Conservation (phyloP, 805 yeast genomes). For the Schizosaccharomyces cryophilus region DNA sequence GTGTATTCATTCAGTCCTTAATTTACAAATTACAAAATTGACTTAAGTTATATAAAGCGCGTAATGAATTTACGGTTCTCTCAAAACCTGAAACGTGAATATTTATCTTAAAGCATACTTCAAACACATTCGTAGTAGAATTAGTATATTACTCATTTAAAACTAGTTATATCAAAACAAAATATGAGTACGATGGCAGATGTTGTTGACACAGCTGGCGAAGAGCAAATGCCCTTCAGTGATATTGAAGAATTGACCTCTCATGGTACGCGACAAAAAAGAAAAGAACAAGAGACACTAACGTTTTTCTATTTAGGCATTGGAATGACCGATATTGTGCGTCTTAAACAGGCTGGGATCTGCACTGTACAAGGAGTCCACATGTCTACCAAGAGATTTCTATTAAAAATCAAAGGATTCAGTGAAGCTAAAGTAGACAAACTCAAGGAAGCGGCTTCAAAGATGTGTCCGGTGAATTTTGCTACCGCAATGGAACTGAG, state of each 20-base stretch:
- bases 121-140: background rate
- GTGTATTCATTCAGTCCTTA: too few relatives aligned
- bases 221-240: background rate
- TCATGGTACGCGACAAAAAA: background rate
- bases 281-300: background rate
- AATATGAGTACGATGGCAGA: background rate
- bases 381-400: slow-evolving; percentile 28
- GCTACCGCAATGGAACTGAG: slow-evolving; percentile 52
- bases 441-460: slow-evolving; percentile 48
- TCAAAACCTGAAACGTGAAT: too few relatives aligned
- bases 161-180: background rate
- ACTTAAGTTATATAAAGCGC: too few relatives aligned
- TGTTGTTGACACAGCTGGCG: slow-evolving; percentile 8
- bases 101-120: too few relatives aligned
- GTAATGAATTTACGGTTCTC: too few relatives aligned
- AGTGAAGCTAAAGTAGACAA: slow-evolving; percentile 59
- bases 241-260: background rate
- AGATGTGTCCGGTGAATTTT: slow-evolving; percentile 36
- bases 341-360: slow-evolving; percentile 40
- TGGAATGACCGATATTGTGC: slow-evolving; percentile 44
- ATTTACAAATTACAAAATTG: too few relatives aligned
- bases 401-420: slow-evolving; percentile 42
- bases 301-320: slow-evolving; percentile 21
- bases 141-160: background rate
- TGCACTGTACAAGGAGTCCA: slow-evolving; percentile 37